Conservation (phyloP, 2,329 filamentous ascomycete species). For the Westerdykella sp. region DNA sequence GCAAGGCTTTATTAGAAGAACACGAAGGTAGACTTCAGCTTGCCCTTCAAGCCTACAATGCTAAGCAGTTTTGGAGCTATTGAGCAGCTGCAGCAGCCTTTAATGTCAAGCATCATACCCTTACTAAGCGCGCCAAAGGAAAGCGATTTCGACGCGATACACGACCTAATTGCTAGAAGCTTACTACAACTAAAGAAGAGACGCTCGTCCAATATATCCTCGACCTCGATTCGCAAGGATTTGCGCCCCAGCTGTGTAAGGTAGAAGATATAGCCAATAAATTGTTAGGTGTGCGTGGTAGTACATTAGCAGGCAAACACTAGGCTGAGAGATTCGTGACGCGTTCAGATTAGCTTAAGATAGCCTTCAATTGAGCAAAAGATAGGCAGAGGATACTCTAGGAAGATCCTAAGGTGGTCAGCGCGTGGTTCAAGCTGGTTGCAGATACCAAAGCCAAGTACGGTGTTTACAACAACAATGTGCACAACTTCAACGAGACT, state of each 20-base stretch:
- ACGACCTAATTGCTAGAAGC: constrained; percentile 1
- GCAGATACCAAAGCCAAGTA: constrained; percentile 7
- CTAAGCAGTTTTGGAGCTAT: too few species aligned
- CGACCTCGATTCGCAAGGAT: constrained; percentile 4
- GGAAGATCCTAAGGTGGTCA: constrained; percentile 5
- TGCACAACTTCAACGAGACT: constrained; percentile 16
- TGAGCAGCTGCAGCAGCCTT: too few species aligned
- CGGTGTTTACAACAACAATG: constrained; percentile 7
- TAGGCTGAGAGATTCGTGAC: constrained; percentile 10
- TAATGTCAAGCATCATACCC: too few species aligned
- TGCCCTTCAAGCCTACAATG: too few species aligned
- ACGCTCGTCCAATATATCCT: constrained; percentile 3
- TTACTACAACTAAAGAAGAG: constrained; percentile 2
- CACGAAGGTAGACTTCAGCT: too few species aligned
- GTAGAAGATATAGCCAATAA: constrained; percentile 4
- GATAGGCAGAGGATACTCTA: constrained; percentile 3
- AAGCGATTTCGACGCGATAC: constrained; percentile 1
- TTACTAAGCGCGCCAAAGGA: too few species aligned
- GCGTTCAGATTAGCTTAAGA: constrained; percentile 9
- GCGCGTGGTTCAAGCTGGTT: constrained; percentile 8
- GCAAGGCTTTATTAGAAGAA: too few species aligned
- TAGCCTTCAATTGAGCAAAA: constrained; percentile 10
- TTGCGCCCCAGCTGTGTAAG: constrained; percentile 2
- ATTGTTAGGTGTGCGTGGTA: constrained; percentile 1
- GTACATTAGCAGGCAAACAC: constrained; percentile 6